Conservation (phyloP, 2,329 filamentous ascomycete species). For the Arthrobotrys pseudoclavata region DNA sequence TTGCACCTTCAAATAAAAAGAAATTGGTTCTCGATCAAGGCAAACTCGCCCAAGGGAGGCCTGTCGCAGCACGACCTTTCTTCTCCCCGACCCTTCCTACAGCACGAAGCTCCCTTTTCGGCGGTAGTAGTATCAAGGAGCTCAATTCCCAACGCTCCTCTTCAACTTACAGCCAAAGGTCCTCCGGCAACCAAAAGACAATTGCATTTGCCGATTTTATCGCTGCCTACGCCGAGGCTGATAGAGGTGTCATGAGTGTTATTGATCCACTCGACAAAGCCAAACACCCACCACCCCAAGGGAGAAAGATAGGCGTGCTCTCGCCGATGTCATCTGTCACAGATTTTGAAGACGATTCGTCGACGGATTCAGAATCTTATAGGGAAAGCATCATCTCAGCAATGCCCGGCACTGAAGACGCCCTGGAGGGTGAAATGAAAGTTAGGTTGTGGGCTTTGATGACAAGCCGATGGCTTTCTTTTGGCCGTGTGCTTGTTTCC, state of each 20-base stretch:
- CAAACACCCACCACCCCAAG: constrained; percentile 58
- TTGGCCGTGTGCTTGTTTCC: constrained; percentile 85
- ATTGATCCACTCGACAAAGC: constrained; percentile 61
- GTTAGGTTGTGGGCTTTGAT: constrained; percentile 84
- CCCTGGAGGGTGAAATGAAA: constrained; percentile 76
- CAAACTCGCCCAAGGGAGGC: constrained; percentile 39
- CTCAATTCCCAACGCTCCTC: constrained; percentile 52
- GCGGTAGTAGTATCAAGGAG: constrained; percentile 42
- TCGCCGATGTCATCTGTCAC: constrained; percentile 56
- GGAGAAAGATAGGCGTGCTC: constrained; percentile 43
- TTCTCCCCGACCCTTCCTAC: constrained; percentile 53
- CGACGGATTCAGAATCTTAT: constrained; percentile 57
- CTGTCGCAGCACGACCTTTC: constrained; percentile 50
- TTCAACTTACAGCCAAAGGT: constrained; percentile 56
- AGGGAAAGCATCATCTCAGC: constrained; percentile 64
- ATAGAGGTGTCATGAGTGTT: constrained; percentile 51
- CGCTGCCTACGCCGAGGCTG: constrained; percentile 51
- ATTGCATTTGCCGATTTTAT: constrained; percentile 58
- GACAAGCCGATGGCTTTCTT: constrained; percentile 88
- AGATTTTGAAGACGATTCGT: constrained; percentile 56
- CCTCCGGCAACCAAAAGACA: constrained; percentile 58
- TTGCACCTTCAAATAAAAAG: constrained; percentile 55
- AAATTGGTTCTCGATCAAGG: constrained; percentile 55
- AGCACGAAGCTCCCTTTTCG: constrained; percentile 52
- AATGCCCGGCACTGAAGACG: constrained; percentile 66